Evolutionary conservation across 176 grass and related monocot genomes (phyloP).

Genomic region (Phoenix dactylifera): DNA sequence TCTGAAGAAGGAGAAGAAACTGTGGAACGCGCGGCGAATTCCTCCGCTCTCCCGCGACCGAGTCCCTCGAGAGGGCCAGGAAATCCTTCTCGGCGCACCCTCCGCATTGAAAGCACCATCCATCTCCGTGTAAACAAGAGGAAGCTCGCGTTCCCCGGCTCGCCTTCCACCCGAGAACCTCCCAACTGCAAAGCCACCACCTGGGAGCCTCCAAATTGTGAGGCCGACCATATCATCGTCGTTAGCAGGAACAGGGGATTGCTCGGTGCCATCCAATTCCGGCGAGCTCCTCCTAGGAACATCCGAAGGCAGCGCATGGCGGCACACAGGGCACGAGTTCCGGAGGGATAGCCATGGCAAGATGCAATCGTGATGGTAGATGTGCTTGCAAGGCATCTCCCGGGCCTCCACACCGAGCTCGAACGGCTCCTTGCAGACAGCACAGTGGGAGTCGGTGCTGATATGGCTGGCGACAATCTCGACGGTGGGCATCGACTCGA

Average conservation of each 20-base stretch:
- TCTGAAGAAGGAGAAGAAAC: constrained; percentile 7
- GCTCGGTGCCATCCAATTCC: neutral
- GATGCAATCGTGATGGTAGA: constrained; percentile 6
- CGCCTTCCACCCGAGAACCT: neutral
- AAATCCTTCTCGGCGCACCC: neutral
- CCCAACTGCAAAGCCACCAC: neutral
- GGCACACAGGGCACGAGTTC: constrained; percentile 8
- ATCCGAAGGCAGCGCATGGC: neutral
- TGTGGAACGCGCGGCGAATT: neutral
- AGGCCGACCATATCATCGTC: constrained; percentile 5
- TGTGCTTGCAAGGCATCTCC: constrained; percentile 9
- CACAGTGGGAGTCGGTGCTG: neutral
- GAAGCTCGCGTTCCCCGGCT: neutral
- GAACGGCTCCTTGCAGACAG: constrained; percentile 6
- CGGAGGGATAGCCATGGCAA: neutral
- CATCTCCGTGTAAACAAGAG: constrained; percentile 4
- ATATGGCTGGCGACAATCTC: neutral
- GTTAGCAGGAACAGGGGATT: neutral
- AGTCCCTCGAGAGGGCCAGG: neutral
- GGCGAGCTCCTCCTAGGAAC: neutral
- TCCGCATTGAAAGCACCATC: neutral
- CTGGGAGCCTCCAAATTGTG: constrained; percentile 7
- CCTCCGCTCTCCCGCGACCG: constrained; percentile 1
- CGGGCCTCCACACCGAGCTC: neutral
- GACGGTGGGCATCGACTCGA: constrained; percentile 3